Evolutionary conservation across 164 flowering plant species (phyloP).

Genomic region (Tetrastigma voinierianum): DNA sequence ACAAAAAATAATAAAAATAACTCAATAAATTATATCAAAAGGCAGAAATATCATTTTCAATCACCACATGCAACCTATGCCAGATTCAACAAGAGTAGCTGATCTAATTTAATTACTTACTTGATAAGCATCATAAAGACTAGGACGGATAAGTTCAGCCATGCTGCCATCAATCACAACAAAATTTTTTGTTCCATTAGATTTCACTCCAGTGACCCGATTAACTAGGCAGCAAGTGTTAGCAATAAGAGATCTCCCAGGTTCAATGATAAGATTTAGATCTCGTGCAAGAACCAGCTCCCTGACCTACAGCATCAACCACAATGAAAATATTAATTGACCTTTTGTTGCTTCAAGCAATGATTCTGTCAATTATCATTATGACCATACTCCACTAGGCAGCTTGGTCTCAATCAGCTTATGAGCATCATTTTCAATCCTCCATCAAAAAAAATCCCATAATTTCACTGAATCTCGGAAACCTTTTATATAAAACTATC

Average conservation of each 20-base stretch:
- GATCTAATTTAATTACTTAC: constrained; percentile 34
- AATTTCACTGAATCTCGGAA: no score
- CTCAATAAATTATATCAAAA: no score
- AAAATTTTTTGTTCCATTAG: constrained; percentile 73
- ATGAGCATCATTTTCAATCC: not conserved
- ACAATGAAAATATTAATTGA: no score
- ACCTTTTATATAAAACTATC: no score
- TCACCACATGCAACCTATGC: no score
- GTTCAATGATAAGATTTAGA: constrained; percentile 94
- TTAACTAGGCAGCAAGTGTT: constrained; percentile 71
- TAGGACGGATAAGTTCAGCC: constrained; percentile 75
- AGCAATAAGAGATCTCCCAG: constrained; percentile 84
- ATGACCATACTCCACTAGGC: not conserved
- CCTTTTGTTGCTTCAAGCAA: no score
- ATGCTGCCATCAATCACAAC: constrained; percentile 73
- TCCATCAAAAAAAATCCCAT: no score
- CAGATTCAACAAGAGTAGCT: not conserved
- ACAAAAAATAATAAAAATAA: no score
- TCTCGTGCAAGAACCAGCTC: constrained; percentile 76
- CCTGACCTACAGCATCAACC: constrained; percentile 57
- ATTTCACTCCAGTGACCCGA: constrained; percentile 64
- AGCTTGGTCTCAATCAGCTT: not conserved
- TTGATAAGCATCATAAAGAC: constrained; percentile 96
- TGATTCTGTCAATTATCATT: no score
- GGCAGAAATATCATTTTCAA: no score